Percentiles rank a stretch among this genome's conserved stretches.
These are phyloP conservation scores for Rhizopus sp. DNA, from an alignment of 371 early-diverging fungal genomes.

Conservation along the genomic window DNA sequence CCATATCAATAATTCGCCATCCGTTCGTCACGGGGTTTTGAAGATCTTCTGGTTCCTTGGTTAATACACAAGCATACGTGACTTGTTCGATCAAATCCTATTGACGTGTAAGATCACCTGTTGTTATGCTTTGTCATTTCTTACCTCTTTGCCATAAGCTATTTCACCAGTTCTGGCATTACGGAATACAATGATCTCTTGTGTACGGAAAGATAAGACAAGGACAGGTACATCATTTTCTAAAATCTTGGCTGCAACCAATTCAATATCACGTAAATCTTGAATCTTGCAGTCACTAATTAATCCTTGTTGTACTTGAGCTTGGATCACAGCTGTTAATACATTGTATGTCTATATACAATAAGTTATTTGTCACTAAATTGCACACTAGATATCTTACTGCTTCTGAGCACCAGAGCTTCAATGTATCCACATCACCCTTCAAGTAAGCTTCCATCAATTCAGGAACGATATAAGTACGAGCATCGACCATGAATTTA, in stretches of 20 bases:
- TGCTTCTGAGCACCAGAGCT: slow-evolving; percentile 93
- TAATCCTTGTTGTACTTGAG: slow-evolving; percentile 85
- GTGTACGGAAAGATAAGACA: slow-evolving; percentile 89
- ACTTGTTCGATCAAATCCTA: slow-evolving; percentile 86
- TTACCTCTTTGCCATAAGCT: slow-evolving; percentile 80
- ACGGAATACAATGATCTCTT: slow-evolving; percentile 93
- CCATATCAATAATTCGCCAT: slow-evolving; percentile 91
- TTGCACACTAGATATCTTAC: slow-evolving; percentile 33
- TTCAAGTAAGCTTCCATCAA: slow-evolving; percentile 92
- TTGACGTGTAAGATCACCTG: not conserved
- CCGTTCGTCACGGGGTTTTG: slow-evolving; percentile 87
- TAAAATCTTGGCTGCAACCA: slow-evolving; percentile 82
- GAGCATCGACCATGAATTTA: slow-evolving; percentile 84
- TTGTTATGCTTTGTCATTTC: not conserved
- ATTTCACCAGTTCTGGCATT: slow-evolving; percentile 83
- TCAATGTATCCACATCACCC: slow-evolving; percentile 81
- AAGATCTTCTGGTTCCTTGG: slow-evolving; percentile 85
- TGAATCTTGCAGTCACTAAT: slow-evolving; percentile 91
- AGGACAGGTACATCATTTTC: slow-evolving; percentile 92
- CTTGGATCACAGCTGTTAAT: slow-evolving; percentile 82
- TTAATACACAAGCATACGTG: slow-evolving; percentile 86
- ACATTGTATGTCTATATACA: slow-evolving; percentile 78
- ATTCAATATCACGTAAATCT: slow-evolving; percentile 90
- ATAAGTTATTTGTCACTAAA: slow-evolving; percentile 9
- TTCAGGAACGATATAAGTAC: slow-evolving; percentile 95